phyloP scores from a whole-genome alignment of 225 moss, liverwort and hornwort species.

The Anthoceros angustus region DNA sequence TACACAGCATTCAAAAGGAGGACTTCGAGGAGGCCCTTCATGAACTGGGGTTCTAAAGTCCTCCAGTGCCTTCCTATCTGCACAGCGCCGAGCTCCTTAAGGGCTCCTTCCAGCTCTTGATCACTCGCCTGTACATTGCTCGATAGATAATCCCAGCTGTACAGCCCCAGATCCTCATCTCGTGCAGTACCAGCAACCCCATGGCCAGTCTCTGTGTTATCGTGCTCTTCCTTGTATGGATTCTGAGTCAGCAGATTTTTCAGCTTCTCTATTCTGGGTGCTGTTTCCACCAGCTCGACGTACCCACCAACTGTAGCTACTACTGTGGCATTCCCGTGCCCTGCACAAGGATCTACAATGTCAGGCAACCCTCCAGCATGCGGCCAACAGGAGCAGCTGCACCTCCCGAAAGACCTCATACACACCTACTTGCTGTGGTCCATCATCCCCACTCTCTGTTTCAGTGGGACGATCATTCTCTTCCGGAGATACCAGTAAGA shows the following conservation, averaged over 20 bases:
- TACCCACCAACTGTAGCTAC: conserved; percentile 62
- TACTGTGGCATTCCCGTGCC: conserved; percentile 27
- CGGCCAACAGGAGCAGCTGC: too few species aligned
- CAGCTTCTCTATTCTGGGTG: conserved; percentile 56
- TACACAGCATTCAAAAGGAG: conserved; percentile 53
- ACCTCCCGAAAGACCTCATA: too few species aligned
- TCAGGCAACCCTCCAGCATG: too few species aligned
- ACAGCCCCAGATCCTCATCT: conserved; percentile 21
- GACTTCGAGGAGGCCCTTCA: conserved; percentile 61
- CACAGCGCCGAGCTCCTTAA: conserved; percentile 49
- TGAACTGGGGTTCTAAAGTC: conserved; percentile 41
- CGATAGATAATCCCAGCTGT: conserved; percentile 48
- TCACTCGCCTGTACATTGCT: conserved; percentile 54
- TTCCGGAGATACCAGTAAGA: conserved; percentile 57
- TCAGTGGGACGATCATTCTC: conserved; percentile 3
- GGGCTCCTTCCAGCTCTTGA: conserved; percentile 38
- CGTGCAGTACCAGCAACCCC: neutral
- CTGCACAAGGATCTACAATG: conserved; percentile 4
- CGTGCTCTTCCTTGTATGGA: conserved; percentile 55
- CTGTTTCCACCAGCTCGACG: conserved; percentile 72
- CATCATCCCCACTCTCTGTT: neutral
- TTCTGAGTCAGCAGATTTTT: conserved; percentile 43
- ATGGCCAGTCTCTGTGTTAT: conserved; percentile 12
- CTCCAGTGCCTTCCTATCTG: conserved; percentile 67
- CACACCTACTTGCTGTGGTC: too few species aligned